These are phyloP conservation scores for Flaveria brownii DNA, from an alignment of 129 eudicot genomes.

Conservation along the genomic window DNA sequence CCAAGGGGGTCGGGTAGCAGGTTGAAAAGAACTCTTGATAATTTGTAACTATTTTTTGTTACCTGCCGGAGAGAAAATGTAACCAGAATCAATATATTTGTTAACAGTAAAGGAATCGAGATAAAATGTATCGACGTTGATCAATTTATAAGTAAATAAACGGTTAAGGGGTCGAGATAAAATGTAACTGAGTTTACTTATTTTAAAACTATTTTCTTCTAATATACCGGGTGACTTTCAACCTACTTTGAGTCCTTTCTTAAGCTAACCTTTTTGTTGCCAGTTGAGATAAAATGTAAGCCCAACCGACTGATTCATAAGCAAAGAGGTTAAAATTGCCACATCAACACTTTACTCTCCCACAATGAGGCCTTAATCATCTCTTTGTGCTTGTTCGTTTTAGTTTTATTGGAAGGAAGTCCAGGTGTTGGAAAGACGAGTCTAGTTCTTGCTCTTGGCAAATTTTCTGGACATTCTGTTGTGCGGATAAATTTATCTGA, in stretches of 20 bases:
- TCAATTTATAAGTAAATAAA: too few relatives aligned
- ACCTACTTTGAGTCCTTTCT: background rate
- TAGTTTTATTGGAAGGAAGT: constrained; percentile 95
- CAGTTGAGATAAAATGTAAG: background rate
- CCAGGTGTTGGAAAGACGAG: constrained; percentile 99
- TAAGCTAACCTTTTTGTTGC: background rate
- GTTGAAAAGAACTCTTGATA: background rate
- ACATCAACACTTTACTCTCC: background rate
- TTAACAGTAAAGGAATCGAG: too few relatives aligned
- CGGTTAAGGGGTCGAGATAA: too few relatives aligned
- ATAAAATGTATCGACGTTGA: too few relatives aligned
- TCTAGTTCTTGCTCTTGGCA: constrained; percentile 76
- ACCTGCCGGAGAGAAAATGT: too few relatives aligned
- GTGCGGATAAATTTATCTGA: constrained; percentile 96
- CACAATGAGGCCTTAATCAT: background rate
- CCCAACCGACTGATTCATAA: background rate
- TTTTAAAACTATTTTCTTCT: background rate
- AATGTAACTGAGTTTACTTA: background rate
- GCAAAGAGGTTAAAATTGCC: background rate
- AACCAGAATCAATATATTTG: too few relatives aligned
- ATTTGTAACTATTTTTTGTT: too few relatives aligned
- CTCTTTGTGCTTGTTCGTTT: constrained; percentile 23
- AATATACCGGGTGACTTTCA: background rate
- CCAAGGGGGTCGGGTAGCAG: background rate
- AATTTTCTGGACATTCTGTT: constrained; percentile 87